These are phyloP conservation scores for Schrenkiella parvula DNA, from an alignment of 345 rosid species.

Conservation along the genomic window DNA sequence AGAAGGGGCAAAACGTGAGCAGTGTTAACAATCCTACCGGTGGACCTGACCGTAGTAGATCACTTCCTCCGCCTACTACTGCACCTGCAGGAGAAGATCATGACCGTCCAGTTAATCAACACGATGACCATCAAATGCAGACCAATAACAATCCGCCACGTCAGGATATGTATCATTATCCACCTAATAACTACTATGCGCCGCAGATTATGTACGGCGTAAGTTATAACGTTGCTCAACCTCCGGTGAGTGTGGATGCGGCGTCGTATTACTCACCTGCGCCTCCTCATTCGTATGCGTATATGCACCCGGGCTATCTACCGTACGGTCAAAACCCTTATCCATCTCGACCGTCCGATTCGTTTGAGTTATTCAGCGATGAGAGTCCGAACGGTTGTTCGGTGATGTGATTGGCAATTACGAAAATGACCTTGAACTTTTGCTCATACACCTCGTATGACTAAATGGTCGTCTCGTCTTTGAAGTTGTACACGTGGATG, in stretches of 20 bases:
- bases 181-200: conserved; percentile 31
- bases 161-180: conserved; percentile 35
- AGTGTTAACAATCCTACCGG: neutral
- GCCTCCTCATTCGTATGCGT: conserved; percentile 39
- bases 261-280: conserved; percentile 37
- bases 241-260: conserved; percentile 29
- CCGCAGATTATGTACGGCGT: conserved; percentile 45
- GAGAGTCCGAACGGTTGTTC: conserved; percentile 90
- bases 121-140: neutral
- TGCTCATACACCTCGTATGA: conserved; percentile 13
- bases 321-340: conserved; percentile 34
- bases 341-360: conserved; percentile 40
- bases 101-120: conserved; percentile 10
- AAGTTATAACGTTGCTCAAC: conserved; percentile 49
- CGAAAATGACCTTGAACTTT: neutral
- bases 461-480: neutral
- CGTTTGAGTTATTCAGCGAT: conserved; percentile 80
- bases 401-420: conserved; percentile 42
- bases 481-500: conserved; percentile 4
- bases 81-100: conserved; percentile 10
- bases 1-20: conserved; percentile 49
- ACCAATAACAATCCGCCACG: conserved; percentile 43
- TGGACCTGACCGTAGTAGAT: conserved; percentile 18
- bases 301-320: conserved; percentile 36
- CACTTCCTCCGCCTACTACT: conserved; percentile 20